Percentiles rank a stretch among this genome's conserved stretches.
phyloP scores from a whole-genome alignment of 352 stramenopile species.

The Globisporangium megalacanthum region DNA sequence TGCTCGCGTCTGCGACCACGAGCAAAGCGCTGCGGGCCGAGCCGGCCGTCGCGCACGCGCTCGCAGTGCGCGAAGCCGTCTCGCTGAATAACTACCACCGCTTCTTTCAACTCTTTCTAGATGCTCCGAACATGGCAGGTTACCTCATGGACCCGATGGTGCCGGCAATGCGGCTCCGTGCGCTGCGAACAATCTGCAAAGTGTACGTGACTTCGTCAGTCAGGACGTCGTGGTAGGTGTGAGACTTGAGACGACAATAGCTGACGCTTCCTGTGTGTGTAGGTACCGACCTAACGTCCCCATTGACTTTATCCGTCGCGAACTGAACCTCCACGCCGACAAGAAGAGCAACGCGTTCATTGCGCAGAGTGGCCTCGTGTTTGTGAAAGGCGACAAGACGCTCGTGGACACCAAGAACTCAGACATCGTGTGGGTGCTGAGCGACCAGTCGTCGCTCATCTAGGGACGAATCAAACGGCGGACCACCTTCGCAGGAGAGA shows the following conservation, averaged over 20 bases:
- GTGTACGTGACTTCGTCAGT: slow-evolving; percentile 41
- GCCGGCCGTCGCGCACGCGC: slow-evolving; percentile 56
- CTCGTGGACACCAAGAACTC: slow-evolving; percentile 78
- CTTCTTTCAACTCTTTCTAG: slow-evolving; percentile 86
- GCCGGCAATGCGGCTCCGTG: slow-evolving; percentile 68
- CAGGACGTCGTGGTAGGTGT: background rate
- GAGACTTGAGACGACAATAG: no score
- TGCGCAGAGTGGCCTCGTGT: slow-evolving; percentile 60
- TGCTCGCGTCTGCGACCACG: slow-evolving; percentile 50
- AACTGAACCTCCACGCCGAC: slow-evolving; percentile 60
- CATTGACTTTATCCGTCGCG: slow-evolving; percentile 62
- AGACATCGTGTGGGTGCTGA: slow-evolving; percentile 80
- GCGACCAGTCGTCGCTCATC: slow-evolving; percentile 79
- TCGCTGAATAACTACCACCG: slow-evolving; percentile 83
- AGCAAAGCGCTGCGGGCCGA: slow-evolving; percentile 38
- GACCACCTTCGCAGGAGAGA: background rate
- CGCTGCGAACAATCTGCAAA: slow-evolving; percentile 86
- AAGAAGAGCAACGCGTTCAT: slow-evolving; percentile 73
- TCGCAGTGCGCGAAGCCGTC: slow-evolving; percentile 77
- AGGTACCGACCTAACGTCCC: slow-evolving; percentile 74
- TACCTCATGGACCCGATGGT: slow-evolving; percentile 89
- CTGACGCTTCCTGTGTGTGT: background rate
- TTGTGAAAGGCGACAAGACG: slow-evolving; percentile 53
- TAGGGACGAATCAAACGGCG: slow-evolving; percentile 27
- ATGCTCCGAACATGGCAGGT: slow-evolving; percentile 87